A percentile compares a stretch with the other conserved stretches of the same genome.
Conservation (phyloP, 129 eudicot species). For the Centaurea solstitialis region DNA sequence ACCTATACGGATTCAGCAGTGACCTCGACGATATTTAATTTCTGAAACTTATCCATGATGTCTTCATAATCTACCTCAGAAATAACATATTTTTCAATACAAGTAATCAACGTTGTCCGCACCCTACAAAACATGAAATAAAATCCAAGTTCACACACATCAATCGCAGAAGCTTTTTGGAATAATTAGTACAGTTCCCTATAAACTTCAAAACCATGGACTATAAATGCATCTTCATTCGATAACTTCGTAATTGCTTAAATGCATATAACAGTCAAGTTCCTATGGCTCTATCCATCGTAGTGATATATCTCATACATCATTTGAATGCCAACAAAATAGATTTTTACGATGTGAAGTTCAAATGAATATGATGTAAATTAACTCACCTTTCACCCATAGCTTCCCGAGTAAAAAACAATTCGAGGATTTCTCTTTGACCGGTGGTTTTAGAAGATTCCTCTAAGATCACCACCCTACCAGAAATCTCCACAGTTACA, state of each 20-base stretch:
- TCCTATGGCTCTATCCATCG: background rate
- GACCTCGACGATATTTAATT: background rate
- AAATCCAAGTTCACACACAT: background rate
- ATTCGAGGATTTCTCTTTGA: background rate
- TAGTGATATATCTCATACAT: background rate
- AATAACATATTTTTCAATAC: background rate
- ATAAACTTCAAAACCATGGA: background rate
- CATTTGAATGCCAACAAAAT: background rate
- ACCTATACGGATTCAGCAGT: background rate
- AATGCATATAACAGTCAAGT: background rate
- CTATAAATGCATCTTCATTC: background rate
- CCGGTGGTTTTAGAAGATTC: background rate
- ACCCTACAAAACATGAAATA: background rate
- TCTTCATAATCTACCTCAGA: background rate
- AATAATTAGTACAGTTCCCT: background rate
- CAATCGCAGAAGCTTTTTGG: background rate
- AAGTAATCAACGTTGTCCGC: background rate
- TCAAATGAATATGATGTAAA: background rate
- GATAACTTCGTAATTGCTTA: background rate
- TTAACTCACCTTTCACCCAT: background rate
- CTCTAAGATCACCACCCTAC: slow-evolving; percentile 33
- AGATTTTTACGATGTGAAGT: background rate
- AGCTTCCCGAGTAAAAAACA: background rate
- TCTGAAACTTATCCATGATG: background rate
- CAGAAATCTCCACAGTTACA: slow-evolving; percentile 94